Conservation (phyloP, 2,329 filamentous ascomycete genomes). For the Penicillium olsonii region DNA sequence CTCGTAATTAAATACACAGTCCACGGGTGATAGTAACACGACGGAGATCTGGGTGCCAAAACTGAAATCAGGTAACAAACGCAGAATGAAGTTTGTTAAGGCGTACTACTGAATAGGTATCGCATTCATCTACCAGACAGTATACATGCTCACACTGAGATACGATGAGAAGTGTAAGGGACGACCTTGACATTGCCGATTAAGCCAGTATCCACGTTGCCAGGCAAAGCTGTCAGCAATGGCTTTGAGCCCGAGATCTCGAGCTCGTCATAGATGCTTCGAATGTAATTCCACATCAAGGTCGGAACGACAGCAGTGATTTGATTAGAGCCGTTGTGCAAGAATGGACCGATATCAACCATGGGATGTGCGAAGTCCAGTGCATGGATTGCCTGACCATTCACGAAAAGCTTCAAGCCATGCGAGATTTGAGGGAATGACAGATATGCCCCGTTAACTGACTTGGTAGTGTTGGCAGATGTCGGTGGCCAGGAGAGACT, state of each 20-base stretch:
- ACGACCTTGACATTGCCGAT: slow-evolving; percentile 1
- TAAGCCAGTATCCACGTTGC: slow-evolving; percentile 3
- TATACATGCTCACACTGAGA: neutral
- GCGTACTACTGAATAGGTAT: too few species aligned
- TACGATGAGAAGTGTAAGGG: slow-evolving; percentile 4
- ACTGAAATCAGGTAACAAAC: too few species aligned
- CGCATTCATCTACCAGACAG: too few species aligned
- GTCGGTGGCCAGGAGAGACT: neutral
- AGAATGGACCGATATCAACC: slow-evolving; percentile 2
- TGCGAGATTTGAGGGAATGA: neutral
- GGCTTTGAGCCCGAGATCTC: slow-evolving; percentile 5
- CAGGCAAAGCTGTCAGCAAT: neutral
- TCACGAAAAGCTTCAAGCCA: slow-evolving; percentile 1
- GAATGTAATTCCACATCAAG: slow-evolving; percentile 6
- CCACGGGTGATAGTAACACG: too few species aligned
- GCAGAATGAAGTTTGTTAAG: too few species aligned
- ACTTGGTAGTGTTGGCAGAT: neutral
- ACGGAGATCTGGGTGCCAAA: too few species aligned
- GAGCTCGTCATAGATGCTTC: slow-evolving; percentile 1
- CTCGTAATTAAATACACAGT: too few species aligned
- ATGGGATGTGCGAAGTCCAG: neutral
- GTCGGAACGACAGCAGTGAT: slow-evolving; percentile 4
- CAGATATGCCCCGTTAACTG: neutral
- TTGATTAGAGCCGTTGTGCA: neutral
- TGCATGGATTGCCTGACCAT: neutral